Evolutionary conservation across 805 yeast species (phyloP).

Genomic region (Monosporozyma solicola): DNA sequence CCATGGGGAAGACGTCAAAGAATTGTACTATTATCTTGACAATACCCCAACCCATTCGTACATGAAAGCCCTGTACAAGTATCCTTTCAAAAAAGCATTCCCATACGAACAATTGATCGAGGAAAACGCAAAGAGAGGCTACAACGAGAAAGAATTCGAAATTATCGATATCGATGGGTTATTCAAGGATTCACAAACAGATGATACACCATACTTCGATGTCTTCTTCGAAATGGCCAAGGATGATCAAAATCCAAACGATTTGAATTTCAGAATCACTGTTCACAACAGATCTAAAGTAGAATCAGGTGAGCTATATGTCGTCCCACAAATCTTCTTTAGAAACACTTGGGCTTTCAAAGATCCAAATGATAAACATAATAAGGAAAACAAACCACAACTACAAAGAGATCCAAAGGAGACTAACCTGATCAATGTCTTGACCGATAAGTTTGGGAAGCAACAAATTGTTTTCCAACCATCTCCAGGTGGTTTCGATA

Average conservation of each 20-base stretch:
- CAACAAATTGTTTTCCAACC: conserved; percentile 68
- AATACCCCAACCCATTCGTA: conserved; percentile 91
- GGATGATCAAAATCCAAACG: conserved; percentile 71
- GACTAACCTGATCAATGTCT: conserved; percentile 44
- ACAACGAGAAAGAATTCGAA: conserved; percentile 70
- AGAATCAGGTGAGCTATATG: conserved; percentile 76
- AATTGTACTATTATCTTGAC: conserved; percentile 74
- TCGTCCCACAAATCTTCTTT: conserved; percentile 74
- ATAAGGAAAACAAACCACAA: conserved; percentile 45
- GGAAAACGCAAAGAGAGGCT: conserved; percentile 56
- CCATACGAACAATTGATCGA: conserved; percentile 72
- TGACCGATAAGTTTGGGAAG: conserved; percentile 62
- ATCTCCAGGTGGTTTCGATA: conserved; percentile 62
- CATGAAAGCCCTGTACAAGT: conserved; percentile 84
- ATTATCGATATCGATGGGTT: conserved; percentile 63
- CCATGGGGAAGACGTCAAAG: conserved; percentile 94
- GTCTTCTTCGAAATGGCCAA: conserved; percentile 87
- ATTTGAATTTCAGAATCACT: conserved; percentile 71
- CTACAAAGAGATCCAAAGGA: conserved; percentile 31
- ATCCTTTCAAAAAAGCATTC: conserved; percentile 68
- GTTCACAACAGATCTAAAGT: conserved; percentile 73
- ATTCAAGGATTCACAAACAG: conserved; percentile 43
- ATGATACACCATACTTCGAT: conserved; percentile 70
- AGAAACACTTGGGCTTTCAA: conserved; percentile 95
- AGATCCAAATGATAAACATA: conserved; percentile 23